Percentiles rank a stretch among this genome's conserved stretches.
phyloP scores from a whole-genome alignment of 176 grass and related monocot genomes.

The Triticum monococcum region DNA sequence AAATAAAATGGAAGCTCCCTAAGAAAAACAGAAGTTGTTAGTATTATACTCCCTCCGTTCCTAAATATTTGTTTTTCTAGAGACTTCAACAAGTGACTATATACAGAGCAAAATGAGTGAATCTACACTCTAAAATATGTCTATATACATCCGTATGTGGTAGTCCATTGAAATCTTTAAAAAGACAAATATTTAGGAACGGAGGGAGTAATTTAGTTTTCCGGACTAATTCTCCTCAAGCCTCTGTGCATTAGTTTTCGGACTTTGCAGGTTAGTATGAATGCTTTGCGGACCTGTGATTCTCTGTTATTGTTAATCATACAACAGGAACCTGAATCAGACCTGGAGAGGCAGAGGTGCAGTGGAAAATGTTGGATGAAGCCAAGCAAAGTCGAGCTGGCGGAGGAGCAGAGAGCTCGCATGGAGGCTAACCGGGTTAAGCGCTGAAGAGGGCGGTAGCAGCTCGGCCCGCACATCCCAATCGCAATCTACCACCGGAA shows the following conservation, averaged over 20 bases:
- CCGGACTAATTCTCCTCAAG: too few relatives aligned
- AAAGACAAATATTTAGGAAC: too few relatives aligned
- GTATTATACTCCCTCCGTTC: background rate
- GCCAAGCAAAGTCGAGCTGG: constrained; percentile 34
- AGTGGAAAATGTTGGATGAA: background rate
- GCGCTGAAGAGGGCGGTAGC: constrained; percentile 48
- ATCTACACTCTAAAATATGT: too few relatives aligned
- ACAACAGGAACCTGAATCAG: background rate
- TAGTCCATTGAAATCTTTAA: too few relatives aligned
- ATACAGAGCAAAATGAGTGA: too few relatives aligned
- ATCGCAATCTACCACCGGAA: background rate
- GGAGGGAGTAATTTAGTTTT: background rate
- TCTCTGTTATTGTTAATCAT: too few relatives aligned
- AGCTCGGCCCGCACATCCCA: constrained; percentile 32
- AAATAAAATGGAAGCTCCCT: background rate
- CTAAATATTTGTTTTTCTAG: too few relatives aligned
- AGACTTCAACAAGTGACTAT: too few relatives aligned
- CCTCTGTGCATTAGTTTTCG: background rate
- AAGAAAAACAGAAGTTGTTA: background rate
- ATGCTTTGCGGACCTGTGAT: too few relatives aligned
- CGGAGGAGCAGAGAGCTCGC: constrained; percentile 55
- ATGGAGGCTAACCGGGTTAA: constrained; percentile 70
- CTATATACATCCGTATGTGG: too few relatives aligned
- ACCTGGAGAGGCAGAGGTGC: background rate
- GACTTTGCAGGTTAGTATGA: background rate